phyloP scores from a whole-genome alignment of 176 grass and related monocot genomes.

The Thinopyrum elongatum region DNA sequence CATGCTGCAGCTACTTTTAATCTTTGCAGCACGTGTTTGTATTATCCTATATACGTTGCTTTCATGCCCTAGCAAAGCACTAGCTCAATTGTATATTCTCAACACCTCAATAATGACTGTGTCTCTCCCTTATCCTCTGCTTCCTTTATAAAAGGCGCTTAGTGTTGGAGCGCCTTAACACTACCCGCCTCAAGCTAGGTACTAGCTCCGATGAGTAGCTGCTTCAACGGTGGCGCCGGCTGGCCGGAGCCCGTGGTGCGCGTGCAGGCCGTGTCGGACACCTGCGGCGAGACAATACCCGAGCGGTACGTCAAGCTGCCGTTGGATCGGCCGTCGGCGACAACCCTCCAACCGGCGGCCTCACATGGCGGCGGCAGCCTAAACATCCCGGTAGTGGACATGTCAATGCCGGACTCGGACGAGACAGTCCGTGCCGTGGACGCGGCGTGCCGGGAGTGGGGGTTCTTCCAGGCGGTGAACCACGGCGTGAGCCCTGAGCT shows the following conservation, averaged over 20 bases:
- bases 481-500: slow-evolving; percentile 60
- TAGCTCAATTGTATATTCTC: slow-evolving; percentile 29
- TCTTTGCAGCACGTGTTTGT: slow-evolving; percentile 41
- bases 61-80: slow-evolving; percentile 40
- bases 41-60: slow-evolving; percentile 31
- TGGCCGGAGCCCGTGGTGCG: slow-evolving; percentile 84
- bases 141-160: slow-evolving; percentile 32
- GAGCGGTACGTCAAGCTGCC: slow-evolving; percentile 65
- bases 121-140: slow-evolving; percentile 42
- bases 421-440: slow-evolving; percentile 34
- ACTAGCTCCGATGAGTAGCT: slow-evolving; percentile 29
- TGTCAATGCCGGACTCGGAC: slow-evolving; percentile 47
- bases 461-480: slow-evolving; percentile 90
- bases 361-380: background rate
- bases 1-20: background rate
- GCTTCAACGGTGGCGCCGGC: slow-evolving; percentile 61
- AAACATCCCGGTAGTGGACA: slow-evolving; percentile 64
- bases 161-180: background rate
- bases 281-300: slow-evolving; percentile 51
- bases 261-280: slow-evolving; percentile 64
- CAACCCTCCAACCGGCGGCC: background rate
- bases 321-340: slow-evolving; percentile 40
- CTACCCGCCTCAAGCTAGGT: background rate
- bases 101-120: slow-evolving; percentile 37
- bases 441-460: slow-evolving; percentile 66